Evolutionary conservation across 2,329 filamentous ascomycete genomes (phyloP).

Genomic region (Diaporthe caulivora): DNA sequence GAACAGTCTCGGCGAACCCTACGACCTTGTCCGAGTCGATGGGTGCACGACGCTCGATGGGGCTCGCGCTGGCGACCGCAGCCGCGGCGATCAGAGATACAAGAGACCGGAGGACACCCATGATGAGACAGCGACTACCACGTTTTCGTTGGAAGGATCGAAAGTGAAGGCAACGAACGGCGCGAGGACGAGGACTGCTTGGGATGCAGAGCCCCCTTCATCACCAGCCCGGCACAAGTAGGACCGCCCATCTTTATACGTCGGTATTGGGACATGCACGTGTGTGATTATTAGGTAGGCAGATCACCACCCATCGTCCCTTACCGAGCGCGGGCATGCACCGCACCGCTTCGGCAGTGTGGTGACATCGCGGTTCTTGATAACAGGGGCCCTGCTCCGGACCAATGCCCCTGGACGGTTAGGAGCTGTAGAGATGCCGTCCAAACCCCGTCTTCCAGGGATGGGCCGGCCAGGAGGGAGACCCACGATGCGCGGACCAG

Average conservation of each 20-base stretch:
- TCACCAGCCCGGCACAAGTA: neutral
- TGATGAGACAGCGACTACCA: constrained; percentile 9
- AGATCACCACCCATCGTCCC: constrained; percentile 21
- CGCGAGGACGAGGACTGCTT: neutral
- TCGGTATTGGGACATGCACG: constrained; percentile 7
- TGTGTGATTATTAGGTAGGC: constrained; percentile 15
- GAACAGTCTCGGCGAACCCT: constrained; percentile 66
- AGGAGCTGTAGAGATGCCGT: constrained; percentile 10
- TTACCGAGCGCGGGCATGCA: neutral
- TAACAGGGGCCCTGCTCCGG: constrained; percentile 11
- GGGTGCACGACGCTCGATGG: constrained; percentile 42
- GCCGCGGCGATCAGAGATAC: constrained; percentile 15
- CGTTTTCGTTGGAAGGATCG: neutral
- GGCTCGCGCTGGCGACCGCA: constrained; percentile 4
- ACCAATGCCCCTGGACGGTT: constrained; percentile 24
- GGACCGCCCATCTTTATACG: constrained; percentile 13
- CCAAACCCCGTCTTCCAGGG: constrained; percentile 1
- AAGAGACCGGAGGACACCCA: constrained; percentile 22
- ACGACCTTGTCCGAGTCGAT: constrained; percentile 55
- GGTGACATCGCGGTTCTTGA: constrained; percentile 6
- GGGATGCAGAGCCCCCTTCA: constrained; percentile 11
- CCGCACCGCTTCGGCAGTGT: neutral
- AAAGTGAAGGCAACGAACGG: neutral
- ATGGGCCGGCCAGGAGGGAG: neutral
- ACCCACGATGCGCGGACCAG: constrained; percentile 17